Base-by-base conservation (phyloP, 495 filamentous ascomycete species). In the Saxophila tyrrhenica region DNA sequence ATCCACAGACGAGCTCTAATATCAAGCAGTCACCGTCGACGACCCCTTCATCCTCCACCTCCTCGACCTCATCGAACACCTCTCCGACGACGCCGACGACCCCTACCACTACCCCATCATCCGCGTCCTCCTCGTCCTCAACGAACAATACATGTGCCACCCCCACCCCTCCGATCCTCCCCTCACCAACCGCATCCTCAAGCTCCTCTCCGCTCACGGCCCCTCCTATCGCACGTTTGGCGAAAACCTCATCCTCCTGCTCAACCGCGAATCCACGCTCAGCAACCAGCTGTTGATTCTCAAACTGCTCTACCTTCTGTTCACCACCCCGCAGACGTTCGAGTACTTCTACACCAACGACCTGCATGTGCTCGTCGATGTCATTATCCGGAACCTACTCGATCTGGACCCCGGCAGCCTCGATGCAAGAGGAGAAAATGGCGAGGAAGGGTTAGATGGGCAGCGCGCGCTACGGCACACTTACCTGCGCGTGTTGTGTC, bases 261-360 rank as follows among this genome's bases (percentile, higher is more conserved):
- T 98, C 38, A 98, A 98, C 67, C 85, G 92, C 59, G 92, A 97
- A 75, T 78, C 73, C 48, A 89, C 96, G 65, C 92, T 89, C 2
- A 88, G 87, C 3, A 77, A 94, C 25, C 92, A 98, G 66, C 79
- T 98, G 17, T 78, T 98, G 2, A 97, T 95, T 50, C 77, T 98
- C 43, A 98, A 98, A 64, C 80, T 96, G 17, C 75, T 98, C 24
- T 98, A 95, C 68, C 80, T 98, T 39, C 78, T 97, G 10, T 97
- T 97, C 70, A 94, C 89, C 10, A 96, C 87, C 13, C 78, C 80
- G 2, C 78, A 85, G 24, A 98, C 94, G 0, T 85, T 89, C 67
- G 92, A 98, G 67, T 98, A 97, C 68, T 98, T 98, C 68, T 98
- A 95, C 64, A 95, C 87, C 19, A 98, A 98, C 67, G 92, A 98